Percentiles rank a stretch among this genome's conserved stretches.
Conservation (phyloP, 208 protist species). For the Trypanosoma vivax region DNA sequence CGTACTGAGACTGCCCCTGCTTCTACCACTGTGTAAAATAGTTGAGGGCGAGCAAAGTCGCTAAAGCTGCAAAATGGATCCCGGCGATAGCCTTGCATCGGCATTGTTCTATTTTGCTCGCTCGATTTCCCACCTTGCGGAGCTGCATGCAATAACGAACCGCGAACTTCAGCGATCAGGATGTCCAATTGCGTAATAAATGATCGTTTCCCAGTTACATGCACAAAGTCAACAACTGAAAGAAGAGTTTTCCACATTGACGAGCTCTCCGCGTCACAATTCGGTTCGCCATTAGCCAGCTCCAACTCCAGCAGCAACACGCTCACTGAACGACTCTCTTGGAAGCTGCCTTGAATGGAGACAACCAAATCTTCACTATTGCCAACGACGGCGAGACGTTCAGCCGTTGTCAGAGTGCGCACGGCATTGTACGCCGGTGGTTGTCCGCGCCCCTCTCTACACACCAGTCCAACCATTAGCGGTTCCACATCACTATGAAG, state of each 20-base stretch:
- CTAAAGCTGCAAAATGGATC: no score
- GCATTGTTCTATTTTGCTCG: not conserved
- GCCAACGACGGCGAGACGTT: not conserved
- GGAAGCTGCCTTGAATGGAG: not conserved
- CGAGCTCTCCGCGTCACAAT: not conserved
- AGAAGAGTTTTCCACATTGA: conserved; percentile 16
- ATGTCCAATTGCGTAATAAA: not conserved
- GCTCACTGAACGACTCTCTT: not conserved
- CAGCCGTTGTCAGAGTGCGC: not conserved
- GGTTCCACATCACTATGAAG: not conserved
- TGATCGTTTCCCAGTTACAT: not conserved
- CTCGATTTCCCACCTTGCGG: not conserved
- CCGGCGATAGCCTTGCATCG: no score
- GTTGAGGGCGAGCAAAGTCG: no score
- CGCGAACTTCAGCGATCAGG: conserved; percentile 1
- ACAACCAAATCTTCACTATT: not conserved
- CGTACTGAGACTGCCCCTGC: no score
- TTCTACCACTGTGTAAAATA: no score
- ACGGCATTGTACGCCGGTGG: not conserved
- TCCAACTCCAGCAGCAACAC: conserved; percentile 9
- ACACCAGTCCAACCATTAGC: conserved; percentile 13
- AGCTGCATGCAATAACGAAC: not conserved
- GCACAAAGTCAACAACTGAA: conserved; percentile 19
- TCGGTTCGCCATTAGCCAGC: not conserved
- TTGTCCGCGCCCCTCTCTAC: not conserved